Conservation (phyloP, 2,329 filamentous ascomycete genomes). For the Aureobasidium mangrovei region DNA sequence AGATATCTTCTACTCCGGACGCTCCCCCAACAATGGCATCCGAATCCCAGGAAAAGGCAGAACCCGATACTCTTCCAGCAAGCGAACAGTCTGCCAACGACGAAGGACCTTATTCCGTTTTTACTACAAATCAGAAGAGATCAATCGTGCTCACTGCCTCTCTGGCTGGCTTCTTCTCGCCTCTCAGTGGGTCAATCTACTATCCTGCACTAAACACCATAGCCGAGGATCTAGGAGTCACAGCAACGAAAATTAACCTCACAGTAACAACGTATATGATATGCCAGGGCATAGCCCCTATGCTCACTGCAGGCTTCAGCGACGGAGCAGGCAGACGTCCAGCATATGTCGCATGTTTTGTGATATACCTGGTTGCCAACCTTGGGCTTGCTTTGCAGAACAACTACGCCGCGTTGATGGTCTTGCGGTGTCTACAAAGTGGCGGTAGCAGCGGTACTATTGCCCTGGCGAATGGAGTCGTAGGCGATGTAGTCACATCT, state of each 20-base stretch:
- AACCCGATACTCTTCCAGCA: neutral
- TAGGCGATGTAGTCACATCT: constrained; percentile 62
- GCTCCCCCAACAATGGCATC: neutral
- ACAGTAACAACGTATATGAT: constrained; percentile 44
- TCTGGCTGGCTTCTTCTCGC: constrained; percentile 24
- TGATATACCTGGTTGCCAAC: constrained; percentile 28
- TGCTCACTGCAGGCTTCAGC: constrained; percentile 25
- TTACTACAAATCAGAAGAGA: constrained; percentile 24
- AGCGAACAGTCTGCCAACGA: neutral
- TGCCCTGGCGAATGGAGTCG: constrained; percentile 61
- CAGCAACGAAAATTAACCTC: constrained; percentile 38
- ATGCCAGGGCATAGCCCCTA: constrained; percentile 26
- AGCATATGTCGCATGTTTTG: constrained; percentile 26
- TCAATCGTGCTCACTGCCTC: constrained; percentile 24
- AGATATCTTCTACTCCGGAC: neutral
- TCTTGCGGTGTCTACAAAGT: constrained; percentile 55
- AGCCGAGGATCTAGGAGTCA: constrained; percentile 32
- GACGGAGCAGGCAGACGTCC: constrained; percentile 27
- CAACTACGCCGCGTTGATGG: constrained; percentile 40
- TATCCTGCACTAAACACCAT: constrained; percentile 28
- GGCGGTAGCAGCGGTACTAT: constrained; percentile 59
- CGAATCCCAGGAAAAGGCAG: neutral
- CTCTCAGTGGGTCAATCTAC: constrained; percentile 32
- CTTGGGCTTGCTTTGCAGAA: constrained; percentile 28
- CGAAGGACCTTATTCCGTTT: constrained; percentile 24